Base-by-base conservation (phyloP, 169 alveolate species). In the Theileria orientalis region DNA sequence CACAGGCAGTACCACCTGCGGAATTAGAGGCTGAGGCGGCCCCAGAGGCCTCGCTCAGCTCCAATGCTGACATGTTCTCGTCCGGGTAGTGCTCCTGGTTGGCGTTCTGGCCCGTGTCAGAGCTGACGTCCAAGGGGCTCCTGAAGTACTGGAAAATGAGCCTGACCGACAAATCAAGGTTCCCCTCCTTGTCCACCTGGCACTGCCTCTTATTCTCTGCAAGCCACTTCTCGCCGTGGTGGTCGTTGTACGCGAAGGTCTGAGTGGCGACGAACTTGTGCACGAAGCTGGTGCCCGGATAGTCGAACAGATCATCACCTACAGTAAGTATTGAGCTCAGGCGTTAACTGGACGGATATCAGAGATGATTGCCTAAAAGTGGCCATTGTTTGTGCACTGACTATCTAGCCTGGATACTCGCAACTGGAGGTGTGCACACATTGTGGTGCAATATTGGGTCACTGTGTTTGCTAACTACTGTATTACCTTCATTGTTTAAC, bases 101-200 rank as follows among this genome's bases (percentile, higher is more conserved):
- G 5, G 5, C 9, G 5, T 37, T 5, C 16, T 5, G 44, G 44
- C 5, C 16, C 16, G 16, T 37, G 5, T 37, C 44, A 5, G 44
- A 37, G 44, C 5, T 7, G 21, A 16, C 11, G 30, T 19, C 14
- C 8, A 62, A 54, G 13, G 84, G 89, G 11, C 30, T 44, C 57
- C 30, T 62, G 47, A 74, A 82, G 79, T 83, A 82, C 49, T 82
- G 89, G 35, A 82, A n/a, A 32, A 74, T 42, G 6, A 82, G 52
- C n/a, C 85, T 66, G 35, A 82, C 68, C 13, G 70, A 30, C 6
- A 74, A 27, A 14, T 66, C 82, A 14, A 74, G 16, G 49, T 23
- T 44, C 9, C 89, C 83, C 0, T 72, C 74, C 19, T 25, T n/a
- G 56, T 72, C 76, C 8, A 74, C 47, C 16, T 33, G 29, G 29